Percentiles rank a stretch among this genome's conserved stretches.
These are phyloP conservation scores for Tuber melanosporum DNA, from an alignment of 495 filamentous ascomycete genomes.

Conservation along the genomic window DNA sequence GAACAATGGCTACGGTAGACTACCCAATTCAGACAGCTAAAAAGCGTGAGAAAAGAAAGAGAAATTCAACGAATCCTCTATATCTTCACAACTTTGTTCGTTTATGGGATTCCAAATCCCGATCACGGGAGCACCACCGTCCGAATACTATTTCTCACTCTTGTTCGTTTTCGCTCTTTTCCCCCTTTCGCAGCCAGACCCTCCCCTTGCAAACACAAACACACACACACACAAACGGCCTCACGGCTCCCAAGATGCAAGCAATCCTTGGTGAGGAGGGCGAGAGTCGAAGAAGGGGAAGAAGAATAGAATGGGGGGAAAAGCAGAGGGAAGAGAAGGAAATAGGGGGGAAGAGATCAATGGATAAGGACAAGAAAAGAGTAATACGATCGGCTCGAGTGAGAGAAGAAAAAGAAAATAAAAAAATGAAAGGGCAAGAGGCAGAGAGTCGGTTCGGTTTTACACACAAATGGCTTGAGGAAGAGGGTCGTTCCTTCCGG, in stretches of 20 bases:
- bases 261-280: neutral
- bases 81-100: neutral
- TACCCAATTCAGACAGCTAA: neutral
- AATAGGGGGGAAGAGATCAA: neutral
- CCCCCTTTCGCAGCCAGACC: neutral
- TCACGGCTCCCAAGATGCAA: neutral
- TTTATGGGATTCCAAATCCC: neutral
- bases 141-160: neutral
- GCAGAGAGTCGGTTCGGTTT: constrained; percentile 12
- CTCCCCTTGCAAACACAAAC: neutral
- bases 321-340: neutral
- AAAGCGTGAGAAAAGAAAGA: neutral
- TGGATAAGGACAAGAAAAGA: neutral
- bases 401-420: constrained; percentile 11
- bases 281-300: neutral
- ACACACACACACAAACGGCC: neutral
- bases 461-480: neutral
- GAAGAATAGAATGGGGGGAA: neutral
- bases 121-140: neutral
- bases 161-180: neutral
- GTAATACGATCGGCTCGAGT: neutral
- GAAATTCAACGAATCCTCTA: neutral
- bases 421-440: constrained; percentile 7
- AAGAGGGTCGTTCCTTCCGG: constrained; percentile 1
- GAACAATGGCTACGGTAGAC: neutral